These are phyloP conservation scores for Xylariaceae sp. DNA, from an alignment of 2,329 filamentous ascomycete species.

Conservation along the genomic window DNA sequence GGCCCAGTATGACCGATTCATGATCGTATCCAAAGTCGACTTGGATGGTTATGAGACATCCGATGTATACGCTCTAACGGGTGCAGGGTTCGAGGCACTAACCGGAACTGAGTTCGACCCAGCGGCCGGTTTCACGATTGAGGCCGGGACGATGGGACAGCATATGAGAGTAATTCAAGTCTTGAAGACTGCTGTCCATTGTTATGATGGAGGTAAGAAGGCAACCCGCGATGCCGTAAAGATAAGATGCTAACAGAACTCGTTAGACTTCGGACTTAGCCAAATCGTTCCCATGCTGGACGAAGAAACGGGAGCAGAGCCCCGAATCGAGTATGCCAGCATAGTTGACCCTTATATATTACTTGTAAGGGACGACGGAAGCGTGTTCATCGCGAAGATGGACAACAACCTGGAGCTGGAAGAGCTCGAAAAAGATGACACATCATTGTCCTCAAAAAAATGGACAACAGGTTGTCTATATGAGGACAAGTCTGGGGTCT, in stretches of 20 bases:
- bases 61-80: slow-evolving; percentile 70
- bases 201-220: slow-evolving; percentile 77
- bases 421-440: slow-evolving; percentile 63
- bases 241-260: slow-evolving; percentile 13
- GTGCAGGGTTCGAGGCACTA: slow-evolving; percentile 66
- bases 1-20: slow-evolving; percentile 67
- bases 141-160: slow-evolving; percentile 76
- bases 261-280: slow-evolving; percentile 72
- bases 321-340: slow-evolving; percentile 71
- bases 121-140: slow-evolving; percentile 78
- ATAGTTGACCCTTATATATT: slow-evolving; percentile 84
- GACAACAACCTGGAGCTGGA: slow-evolving; percentile 80
- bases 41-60: slow-evolving; percentile 68
- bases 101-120: slow-evolving; percentile 87
- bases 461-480: slow-evolving; percentile 86
- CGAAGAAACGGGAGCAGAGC: slow-evolving; percentile 78
- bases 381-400: slow-evolving; percentile 71
- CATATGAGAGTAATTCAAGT: slow-evolving; percentile 82
- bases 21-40: slow-evolving; percentile 73
- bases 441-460: slow-evolving; percentile 53
- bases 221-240: neutral
- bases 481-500: slow-evolving; percentile 55
- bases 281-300: slow-evolving; percentile 93
- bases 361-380: slow-evolving; percentile 77
- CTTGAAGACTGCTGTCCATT: slow-evolving; percentile 77